Evolutionary conservation across 2,329 filamentous ascomycete species (phyloP).

Genomic region (Rhynchosporium secalis): DNA sequence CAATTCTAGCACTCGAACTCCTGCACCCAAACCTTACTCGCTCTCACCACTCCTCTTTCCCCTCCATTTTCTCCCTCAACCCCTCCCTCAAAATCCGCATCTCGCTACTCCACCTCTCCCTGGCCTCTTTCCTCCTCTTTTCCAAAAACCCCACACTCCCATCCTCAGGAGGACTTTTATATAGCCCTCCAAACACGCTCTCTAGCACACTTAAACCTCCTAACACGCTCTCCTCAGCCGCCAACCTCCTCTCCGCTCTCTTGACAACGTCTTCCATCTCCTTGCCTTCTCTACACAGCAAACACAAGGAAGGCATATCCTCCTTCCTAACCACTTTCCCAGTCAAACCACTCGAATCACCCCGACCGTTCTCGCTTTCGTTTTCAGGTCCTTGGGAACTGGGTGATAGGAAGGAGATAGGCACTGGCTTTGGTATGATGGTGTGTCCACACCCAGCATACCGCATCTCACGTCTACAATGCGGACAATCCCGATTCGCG

Average conservation of each 20-base stretch:
- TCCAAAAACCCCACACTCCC: slow-evolving; percentile 19
- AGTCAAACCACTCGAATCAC: background rate
- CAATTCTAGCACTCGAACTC: background rate
- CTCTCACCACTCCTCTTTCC: slow-evolving; percentile 31
- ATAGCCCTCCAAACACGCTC: slow-evolving; percentile 26
- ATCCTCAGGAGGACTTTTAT: background rate
- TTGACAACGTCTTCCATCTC: slow-evolving; percentile 22
- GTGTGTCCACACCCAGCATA: slow-evolving; percentile 33
- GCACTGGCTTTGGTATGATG: slow-evolving; percentile 23
- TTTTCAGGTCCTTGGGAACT: background rate
- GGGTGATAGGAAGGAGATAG: background rate
- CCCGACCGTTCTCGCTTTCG: too few relatives aligned
- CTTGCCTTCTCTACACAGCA: slow-evolving; percentile 27
- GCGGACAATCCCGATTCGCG: slow-evolving; percentile 31
- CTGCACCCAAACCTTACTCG: background rate
- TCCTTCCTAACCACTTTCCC: slow-evolving; percentile 22
- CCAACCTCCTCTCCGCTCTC: slow-evolving; percentile 21
- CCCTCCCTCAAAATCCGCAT: slow-evolving; percentile 26
- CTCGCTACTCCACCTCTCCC: slow-evolving; percentile 26
- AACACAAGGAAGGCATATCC: slow-evolving; percentile 33
- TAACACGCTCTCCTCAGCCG: slow-evolving; percentile 19
- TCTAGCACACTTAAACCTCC: slow-evolving; percentile 17
- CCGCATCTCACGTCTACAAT: slow-evolving; percentile 33
- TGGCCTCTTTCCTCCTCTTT: slow-evolving; percentile 25
- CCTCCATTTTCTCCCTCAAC: slow-evolving; percentile 36